phyloP scores from a whole-genome alignment of 164 flowering plant species.

The Annona cherimola region DNA sequence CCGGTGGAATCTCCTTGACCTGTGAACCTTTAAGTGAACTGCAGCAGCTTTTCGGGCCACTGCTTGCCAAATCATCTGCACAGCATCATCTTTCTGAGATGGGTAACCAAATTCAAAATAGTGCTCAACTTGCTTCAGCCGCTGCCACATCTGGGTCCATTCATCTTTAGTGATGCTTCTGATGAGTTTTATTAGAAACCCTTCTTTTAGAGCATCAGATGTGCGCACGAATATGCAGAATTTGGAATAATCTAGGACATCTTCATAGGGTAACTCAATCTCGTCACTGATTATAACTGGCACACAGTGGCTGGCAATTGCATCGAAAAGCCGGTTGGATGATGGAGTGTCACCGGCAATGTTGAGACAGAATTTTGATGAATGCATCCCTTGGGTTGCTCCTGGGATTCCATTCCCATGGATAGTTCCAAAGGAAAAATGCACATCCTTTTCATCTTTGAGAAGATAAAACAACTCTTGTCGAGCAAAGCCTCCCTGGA shows the following conservation, averaged over 20 bases:
- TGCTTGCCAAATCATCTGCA: slow-evolving; percentile 90
- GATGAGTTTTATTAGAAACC: slow-evolving; percentile 50
- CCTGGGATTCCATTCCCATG: slow-evolving; percentile 44
- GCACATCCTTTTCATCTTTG: slow-evolving; percentile 71
- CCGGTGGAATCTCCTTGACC: slow-evolving; percentile 32
- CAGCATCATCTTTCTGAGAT: slow-evolving; percentile 61
- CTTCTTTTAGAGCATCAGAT: slow-evolving; percentile 58
- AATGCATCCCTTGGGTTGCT: slow-evolving; percentile 68
- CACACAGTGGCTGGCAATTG: slow-evolving; percentile 85
- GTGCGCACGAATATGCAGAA: slow-evolving; percentile 73
- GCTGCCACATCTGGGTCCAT: slow-evolving; percentile 70
- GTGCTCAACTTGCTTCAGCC: slow-evolving; percentile 52
- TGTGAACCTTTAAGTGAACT: slow-evolving; percentile 42
- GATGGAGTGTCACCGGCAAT: slow-evolving; percentile 94
- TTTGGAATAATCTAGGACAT: slow-evolving; percentile 70
- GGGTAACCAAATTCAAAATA: slow-evolving; percentile 64
- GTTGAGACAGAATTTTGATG: slow-evolving; percentile 85
- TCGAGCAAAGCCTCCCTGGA: slow-evolving; percentile 67
- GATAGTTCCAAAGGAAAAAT: slow-evolving; percentile 70
- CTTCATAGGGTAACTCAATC: slow-evolving; percentile 89
- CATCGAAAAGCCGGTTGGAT: slow-evolving; percentile 84
- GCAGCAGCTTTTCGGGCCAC: slow-evolving; percentile 55
- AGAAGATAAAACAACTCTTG: slow-evolving; percentile 77
- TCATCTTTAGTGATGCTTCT: slow-evolving; percentile 49
- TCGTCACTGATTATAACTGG: slow-evolving; percentile 87